A percentile compares a stretch with the other conserved stretches of the same genome.
Conservation (phyloP, 441 rosid genomes). For the Pelargonium myrrhifolium region DNA sequence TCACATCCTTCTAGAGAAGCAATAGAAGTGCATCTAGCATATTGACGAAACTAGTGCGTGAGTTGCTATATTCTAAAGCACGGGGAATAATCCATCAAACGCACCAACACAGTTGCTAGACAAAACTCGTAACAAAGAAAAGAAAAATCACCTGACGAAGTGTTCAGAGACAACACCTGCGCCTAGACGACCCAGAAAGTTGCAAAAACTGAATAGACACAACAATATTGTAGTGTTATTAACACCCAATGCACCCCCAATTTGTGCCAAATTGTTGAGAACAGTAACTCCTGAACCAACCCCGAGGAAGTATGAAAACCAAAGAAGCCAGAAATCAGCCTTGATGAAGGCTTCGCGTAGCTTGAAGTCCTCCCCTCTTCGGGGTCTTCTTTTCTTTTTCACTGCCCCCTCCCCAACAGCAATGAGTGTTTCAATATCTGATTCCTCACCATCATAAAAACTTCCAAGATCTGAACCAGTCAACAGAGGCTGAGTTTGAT, state of each 20-base stretch:
- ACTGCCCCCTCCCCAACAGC: slow-evolving; percentile 91
- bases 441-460: slow-evolving; percentile 41
- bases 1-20: too few species aligned
- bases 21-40: too few species aligned
- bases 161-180: slow-evolving; percentile 86
- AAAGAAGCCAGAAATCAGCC: slow-evolving; percentile 97
- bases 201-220: slow-evolving; percentile 75
- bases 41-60: too few species aligned
- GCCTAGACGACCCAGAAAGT: slow-evolving; percentile 81
- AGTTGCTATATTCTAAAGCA: too few species aligned
- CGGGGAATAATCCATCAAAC: too few species aligned
- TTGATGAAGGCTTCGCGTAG: slow-evolving; percentile 63
- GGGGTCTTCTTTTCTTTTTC: slow-evolving; percentile 71
- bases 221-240: slow-evolving; percentile 61
- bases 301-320: slow-evolving; percentile 77
- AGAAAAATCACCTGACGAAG: slow-evolving; percentile 60
- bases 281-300: slow-evolving; percentile 85
- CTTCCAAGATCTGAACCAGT: slow-evolving; percentile 50
- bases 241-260: slow-evolving; percentile 64
- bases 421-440: slow-evolving; percentile 65
- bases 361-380: slow-evolving; percentile 92
- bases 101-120: too few species aligned
- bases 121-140: neutral
- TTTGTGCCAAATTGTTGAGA: slow-evolving; percentile 92
- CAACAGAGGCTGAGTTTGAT: slow-evolving; percentile 47